A percentile compares a stretch with the other conserved stretches of the same genome.
These are phyloP conservation scores for Pichia sp. DNA, from an alignment of 1,139 yeast species.

Conservation along the genomic window DNA sequence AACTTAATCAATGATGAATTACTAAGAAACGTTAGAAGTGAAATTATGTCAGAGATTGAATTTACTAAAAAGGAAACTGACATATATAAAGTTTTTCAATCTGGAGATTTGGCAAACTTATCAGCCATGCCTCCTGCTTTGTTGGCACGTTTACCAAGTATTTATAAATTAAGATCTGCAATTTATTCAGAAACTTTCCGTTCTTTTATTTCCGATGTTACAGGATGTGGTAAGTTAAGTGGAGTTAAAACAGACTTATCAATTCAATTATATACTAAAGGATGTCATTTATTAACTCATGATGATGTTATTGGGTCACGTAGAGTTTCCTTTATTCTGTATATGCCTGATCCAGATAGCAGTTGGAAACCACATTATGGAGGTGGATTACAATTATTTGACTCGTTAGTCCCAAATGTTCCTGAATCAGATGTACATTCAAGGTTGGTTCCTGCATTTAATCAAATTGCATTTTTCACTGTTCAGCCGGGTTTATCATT, in stretches of 20 bases:
- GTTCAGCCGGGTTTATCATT: conserved; percentile 95
- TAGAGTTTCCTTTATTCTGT: conserved; percentile 85
- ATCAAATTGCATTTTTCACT: conserved; percentile 90
- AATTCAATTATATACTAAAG: conserved; percentile 82
- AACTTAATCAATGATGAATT: conserved; percentile 70
- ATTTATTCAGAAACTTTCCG: conserved; percentile 83
- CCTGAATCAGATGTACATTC: conserved; percentile 72
- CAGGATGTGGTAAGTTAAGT: conserved; percentile 85
- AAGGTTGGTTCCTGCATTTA: conserved; percentile 84
- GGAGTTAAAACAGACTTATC: conserved; percentile 90
- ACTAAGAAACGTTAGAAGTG: conserved; percentile 72
- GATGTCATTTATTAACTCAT: conserved; percentile 90
- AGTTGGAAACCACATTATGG: conserved; percentile 87
- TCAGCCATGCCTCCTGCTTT: conserved; percentile 81
- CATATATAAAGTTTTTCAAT: conserved; percentile 88
- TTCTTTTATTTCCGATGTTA: conserved; percentile 69
- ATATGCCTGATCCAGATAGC: conserved; percentile 87
- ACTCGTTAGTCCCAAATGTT: conserved; percentile 81
- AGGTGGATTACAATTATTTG: conserved; percentile 83
- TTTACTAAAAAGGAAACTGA: conserved; percentile 96
- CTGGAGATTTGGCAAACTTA: conserved; percentile 91
- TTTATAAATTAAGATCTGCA: conserved; percentile 75
- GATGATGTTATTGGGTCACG: conserved; percentile 97
- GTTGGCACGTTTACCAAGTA: conserved; percentile 61
- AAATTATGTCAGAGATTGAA: conserved; percentile 74